A percentile compares a stretch with the other conserved stretches of the same genome.
Conservation (phyloP, 2,329 filamentous ascomycete species). For the Ophiostoma quercus region DNA sequence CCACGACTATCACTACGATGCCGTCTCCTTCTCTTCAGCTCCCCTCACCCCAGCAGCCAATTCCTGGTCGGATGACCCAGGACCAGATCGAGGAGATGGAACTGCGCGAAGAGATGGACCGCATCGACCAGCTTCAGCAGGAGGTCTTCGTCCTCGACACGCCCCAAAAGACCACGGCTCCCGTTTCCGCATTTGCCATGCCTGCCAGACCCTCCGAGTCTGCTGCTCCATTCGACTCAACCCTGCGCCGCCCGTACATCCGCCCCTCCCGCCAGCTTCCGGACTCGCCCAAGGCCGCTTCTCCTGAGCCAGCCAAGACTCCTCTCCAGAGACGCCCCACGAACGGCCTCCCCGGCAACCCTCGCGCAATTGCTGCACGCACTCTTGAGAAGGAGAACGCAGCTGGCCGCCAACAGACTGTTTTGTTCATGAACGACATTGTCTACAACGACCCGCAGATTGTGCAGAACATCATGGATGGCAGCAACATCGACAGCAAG, state of each 20-base stretch:
- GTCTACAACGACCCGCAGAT: constrained; percentile 49
- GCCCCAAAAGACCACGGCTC: constrained; percentile 1
- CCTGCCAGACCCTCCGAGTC: constrained; percentile 1
- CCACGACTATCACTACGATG: background rate
- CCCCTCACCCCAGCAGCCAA: constrained; percentile 15
- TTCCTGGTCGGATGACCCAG: background rate
- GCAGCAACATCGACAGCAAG: constrained; percentile 33
- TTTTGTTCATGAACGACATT: constrained; percentile 54
- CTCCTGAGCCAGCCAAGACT: constrained; percentile 36
- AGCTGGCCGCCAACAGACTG: constrained; percentile 40
- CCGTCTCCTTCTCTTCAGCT: constrained; percentile 19
- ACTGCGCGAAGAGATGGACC: constrained; percentile 5
- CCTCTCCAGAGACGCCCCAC: constrained; percentile 43
- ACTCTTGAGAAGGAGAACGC: constrained; percentile 31
- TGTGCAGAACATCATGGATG: constrained; percentile 47
- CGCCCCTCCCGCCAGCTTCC: constrained; percentile 34
- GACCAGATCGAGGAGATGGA: constrained; percentile 14
- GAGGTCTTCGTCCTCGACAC: constrained; percentile 1
- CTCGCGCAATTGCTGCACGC: constrained; percentile 38
- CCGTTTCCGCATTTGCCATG: background rate
- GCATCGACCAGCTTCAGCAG: constrained; percentile 16
- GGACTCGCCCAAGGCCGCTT: constrained; percentile 32
- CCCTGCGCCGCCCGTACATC: constrained; percentile 27
- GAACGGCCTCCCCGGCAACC: constrained; percentile 46
- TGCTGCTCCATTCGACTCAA: background rate